A percentile compares a stretch with the other conserved stretches of the same genome.
Conservation (phyloP, 169 alveolate genomes). For the Babesia gibsoni region DNA sequence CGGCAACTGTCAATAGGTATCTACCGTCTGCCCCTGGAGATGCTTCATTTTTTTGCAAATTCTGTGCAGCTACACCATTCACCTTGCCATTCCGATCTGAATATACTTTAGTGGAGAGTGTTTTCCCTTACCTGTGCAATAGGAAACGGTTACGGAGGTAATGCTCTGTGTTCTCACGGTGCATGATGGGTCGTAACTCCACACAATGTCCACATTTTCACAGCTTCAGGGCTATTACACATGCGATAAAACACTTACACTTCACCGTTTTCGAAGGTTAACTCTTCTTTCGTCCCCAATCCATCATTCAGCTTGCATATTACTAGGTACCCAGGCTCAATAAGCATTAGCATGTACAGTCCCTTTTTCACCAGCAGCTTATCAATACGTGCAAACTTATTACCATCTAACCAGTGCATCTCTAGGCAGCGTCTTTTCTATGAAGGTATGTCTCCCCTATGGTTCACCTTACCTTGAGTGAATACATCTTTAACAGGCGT, state of each 20-base stretch:
- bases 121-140: constrained; percentile 12
- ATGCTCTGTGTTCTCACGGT: background rate
- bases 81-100: no score
- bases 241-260: background rate
- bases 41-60: no score
- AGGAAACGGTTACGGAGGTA: background rate
- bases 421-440: background rate
- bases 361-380: background rate
- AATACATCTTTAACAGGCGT: background rate
- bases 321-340: constrained; percentile 3
- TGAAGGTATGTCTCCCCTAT: background rate
- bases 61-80: no score
- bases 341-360: background rate
- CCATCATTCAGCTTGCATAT: background rate
- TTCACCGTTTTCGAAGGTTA: no score
- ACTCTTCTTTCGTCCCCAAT: no score
- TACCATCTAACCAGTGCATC: constrained; percentile 1
- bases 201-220: background rate
- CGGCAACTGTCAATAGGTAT: constrained; percentile 12
- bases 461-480: background rate
- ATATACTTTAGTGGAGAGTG: no score
- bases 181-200: background rate
- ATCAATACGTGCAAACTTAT: background rate
- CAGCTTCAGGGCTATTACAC: background rate
- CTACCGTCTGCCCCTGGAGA: no score